Evolutionary conservation across 257 asterid genomes (phyloP), one percentile per base, ranked within the genome.

Genomic region (Dorcoceras hygrometricum): DNA sequence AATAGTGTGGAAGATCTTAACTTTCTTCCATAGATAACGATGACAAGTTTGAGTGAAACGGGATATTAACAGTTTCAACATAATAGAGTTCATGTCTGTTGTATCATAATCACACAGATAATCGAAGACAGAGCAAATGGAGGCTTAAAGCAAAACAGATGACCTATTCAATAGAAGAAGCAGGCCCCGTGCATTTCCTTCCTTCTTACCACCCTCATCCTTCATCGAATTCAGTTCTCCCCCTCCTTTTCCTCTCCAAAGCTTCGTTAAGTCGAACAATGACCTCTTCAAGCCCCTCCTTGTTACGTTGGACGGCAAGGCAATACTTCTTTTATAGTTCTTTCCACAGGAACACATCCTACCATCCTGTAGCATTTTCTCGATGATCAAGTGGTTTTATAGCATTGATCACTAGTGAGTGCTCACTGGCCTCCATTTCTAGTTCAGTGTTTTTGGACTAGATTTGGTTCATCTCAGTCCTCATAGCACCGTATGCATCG

Each of bases 371-470:
- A 90, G 88, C 99, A 94, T 70, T 89, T 76, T 74, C 97, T 89
- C 22, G 89, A 83, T 51, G 96, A 59, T 94, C 99, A 14, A 94
- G 90, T 24, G 95, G 97, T 63, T 83, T 74, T 48, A 94, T 87
- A 76, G 99, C 99, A 70, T 90, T 88, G 75, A 85, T 82, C 76
- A 94, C 99, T 12, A 94, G 87, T 16, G 93, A 81, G 71, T 94
- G 99, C 81, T 94, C 99, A 19, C 95, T 87, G 9, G 72, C 96
- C 79, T 94, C 96, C 99, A 94, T 94, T 72, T 90, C 97, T 19
- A 94, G 86, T 74, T 94, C 95, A 0, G 92, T 88, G 56, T 88
- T 86, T 75, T 94, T 90, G 73, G 99, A 88, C 83, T 90, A 86
- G 22, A 90, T 82, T 67, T 94, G 95, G 87, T 83, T 90, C 59